A percentile compares a stretch with the other conserved stretches of the same genome.
Evolutionary conservation across 441 rosid genomes (phyloP).

Genomic region (Isatis lusitanica): DNA sequence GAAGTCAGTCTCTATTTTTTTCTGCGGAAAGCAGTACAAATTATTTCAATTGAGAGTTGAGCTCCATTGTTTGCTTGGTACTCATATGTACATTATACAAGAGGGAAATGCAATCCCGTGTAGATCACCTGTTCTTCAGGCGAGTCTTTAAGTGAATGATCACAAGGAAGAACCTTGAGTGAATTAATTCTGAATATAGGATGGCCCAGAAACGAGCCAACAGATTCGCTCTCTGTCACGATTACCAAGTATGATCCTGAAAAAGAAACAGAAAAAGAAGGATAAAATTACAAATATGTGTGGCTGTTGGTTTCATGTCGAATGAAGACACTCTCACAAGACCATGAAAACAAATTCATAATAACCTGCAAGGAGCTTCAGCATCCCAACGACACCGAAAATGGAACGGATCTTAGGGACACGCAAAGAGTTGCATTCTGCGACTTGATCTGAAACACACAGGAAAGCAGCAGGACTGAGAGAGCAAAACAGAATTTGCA

Average conservation of each 20-base stretch:
- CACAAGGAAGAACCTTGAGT: conserved; percentile 85
- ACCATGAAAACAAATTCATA: not conserved
- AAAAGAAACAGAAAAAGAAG: conserved; percentile 5
- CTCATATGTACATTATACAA: not conserved
- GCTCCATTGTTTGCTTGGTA: not conserved
- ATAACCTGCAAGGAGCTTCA: conserved; percentile 90
- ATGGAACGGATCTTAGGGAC: conserved; percentile 82
- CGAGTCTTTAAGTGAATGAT: conserved; percentile 65
- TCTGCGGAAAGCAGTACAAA: conserved; percentile 35
- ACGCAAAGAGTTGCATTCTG: conserved; percentile 71
- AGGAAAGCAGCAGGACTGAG: not conserved
- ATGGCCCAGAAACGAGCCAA: conserved; percentile 80
- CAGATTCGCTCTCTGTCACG: conserved; percentile 74
- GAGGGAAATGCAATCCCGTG: not conserved
- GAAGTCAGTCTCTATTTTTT: conserved; percentile 43
- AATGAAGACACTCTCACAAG: not conserved
- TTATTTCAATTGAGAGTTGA: not conserved
- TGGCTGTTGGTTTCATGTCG: not conserved
- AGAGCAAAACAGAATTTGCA: not conserved
- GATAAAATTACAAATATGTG: no score
- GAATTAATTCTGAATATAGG: conserved; percentile 75
- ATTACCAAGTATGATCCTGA: conserved; percentile 87
- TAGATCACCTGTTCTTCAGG: conserved; percentile 64
- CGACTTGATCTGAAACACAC: conserved; percentile 61
- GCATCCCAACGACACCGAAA: conserved; percentile 87